Evolutionary conservation across 495 filamentous ascomycete species (phyloP).

Genomic region (Cercophora newfieldiana): DNA sequence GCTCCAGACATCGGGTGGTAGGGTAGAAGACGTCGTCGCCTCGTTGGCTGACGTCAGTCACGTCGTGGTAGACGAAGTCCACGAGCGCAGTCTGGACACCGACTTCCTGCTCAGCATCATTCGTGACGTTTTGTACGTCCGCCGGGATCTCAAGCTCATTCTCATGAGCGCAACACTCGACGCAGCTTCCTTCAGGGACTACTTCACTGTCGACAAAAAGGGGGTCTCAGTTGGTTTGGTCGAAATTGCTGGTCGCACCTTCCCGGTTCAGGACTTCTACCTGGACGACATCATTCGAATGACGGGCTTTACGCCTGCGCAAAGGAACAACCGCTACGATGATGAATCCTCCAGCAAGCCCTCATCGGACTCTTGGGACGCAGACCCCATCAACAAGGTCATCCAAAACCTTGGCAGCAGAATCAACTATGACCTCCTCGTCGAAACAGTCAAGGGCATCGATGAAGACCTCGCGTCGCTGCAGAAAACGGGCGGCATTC

Average conservation of each 20-base stretch:
- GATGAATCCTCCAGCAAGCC: conserved; percentile 40
- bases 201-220: conserved; percentile 64
- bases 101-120: conserved; percentile 90
- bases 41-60: conserved; percentile 89
- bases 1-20: conserved; percentile 81
- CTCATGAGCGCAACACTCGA: conserved; percentile 99
- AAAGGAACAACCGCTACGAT: conserved; percentile 34
- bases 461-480: conserved; percentile 64
- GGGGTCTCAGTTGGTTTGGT: conserved; percentile 68
- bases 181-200: conserved; percentile 78
- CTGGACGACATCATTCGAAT: conserved; percentile 82
- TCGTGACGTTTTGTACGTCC: conserved; percentile 73
- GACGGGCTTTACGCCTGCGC: conserved; percentile 66
- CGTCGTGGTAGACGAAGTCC: conserved; percentile 95
- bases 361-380: conserved; percentile 27
- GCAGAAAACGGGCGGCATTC: conserved; percentile 73
- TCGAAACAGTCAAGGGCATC: conserved; percentile 73
- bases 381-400: conserved; percentile 58
- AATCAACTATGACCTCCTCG: conserved; percentile 91
- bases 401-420: conserved; percentile 77
- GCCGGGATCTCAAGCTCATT: conserved; percentile 85
- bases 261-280: conserved; percentile 86
- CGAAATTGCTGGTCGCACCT: conserved; percentile 86
- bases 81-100: conserved; percentile 92
- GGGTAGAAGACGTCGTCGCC: conserved; percentile 71